These are phyloP conservation scores for Penicillium silybi DNA, from an alignment of 495 filamentous ascomycete species.

Conservation along the genomic window DNA sequence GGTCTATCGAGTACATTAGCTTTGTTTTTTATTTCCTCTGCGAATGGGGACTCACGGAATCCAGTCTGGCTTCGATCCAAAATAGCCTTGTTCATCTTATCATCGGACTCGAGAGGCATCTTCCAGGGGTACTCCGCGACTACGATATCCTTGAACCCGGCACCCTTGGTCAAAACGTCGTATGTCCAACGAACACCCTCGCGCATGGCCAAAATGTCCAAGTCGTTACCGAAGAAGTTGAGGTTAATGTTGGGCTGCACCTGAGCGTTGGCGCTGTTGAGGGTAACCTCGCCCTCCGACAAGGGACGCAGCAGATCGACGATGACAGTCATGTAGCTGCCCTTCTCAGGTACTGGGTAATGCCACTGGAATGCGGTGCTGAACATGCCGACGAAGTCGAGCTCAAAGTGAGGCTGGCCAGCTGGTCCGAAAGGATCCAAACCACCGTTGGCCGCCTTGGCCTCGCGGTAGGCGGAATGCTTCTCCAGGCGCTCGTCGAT, in stretches of 20 bases:
- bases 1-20: constrained; percentile 20
- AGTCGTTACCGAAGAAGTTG: constrained; percentile 53
- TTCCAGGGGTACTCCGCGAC: constrained; percentile 54
- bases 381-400: constrained; percentile 62
- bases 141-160: constrained; percentile 55
- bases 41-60: constrained; percentile 37
- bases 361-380: constrained; percentile 63
- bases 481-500: constrained; percentile 50
- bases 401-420: constrained; percentile 61
- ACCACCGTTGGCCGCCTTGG: constrained; percentile 48
- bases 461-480: constrained; percentile 45
- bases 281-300: constrained; percentile 48
- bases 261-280: constrained; percentile 49
- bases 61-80: constrained; percentile 56
- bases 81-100: constrained; percentile 52
- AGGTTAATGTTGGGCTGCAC: constrained; percentile 56
- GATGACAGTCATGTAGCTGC: constrained; percentile 53
- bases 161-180: constrained; percentile 52
- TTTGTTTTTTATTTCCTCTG: background rate
- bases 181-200: constrained; percentile 54
- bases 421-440: constrained; percentile 56
- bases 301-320: constrained; percentile 57
- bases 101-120: constrained; percentile 54
- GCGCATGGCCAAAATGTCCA: constrained; percentile 55
- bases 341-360: constrained; percentile 46